A percentile compares a stretch with the other conserved stretches of the same genome.
Conservation (phyloP, 306 rosid genomes). For the Dalbergia cultrata region DNA sequence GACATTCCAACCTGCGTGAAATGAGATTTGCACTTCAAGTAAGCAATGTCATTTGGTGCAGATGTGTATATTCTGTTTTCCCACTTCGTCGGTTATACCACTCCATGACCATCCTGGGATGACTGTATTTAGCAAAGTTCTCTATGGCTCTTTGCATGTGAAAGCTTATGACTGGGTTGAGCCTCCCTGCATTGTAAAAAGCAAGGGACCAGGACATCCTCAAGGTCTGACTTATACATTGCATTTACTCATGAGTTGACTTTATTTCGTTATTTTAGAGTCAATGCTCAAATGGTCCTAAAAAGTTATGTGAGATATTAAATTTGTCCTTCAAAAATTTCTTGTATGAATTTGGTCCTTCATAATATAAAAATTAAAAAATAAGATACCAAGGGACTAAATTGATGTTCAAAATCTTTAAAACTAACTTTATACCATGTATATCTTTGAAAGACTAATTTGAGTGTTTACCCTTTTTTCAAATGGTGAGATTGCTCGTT, state of each 20-base stretch:
- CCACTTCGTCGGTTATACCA: slow-evolving; percentile 88
- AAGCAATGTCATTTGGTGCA: slow-evolving; percentile 52
- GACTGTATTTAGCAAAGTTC: slow-evolving; percentile 95
- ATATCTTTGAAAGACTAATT: background rate
- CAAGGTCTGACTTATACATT: slow-evolving; percentile 58
- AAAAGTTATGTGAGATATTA: background rate
- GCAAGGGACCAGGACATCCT: slow-evolving; percentile 62
- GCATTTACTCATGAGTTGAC: slow-evolving; percentile 30
- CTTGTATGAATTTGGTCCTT: background rate
- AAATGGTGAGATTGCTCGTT: background rate
- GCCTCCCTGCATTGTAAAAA: slow-evolving; percentile 71
- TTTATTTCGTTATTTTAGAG: slow-evolving; percentile 10
- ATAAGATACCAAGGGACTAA: background rate
- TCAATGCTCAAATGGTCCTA: background rate
- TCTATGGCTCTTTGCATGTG: slow-evolving; percentile 93
- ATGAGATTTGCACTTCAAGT: slow-evolving; percentile 30
- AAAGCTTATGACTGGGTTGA: slow-evolving; percentile 99
- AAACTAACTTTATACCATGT: background rate
- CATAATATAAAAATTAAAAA: background rate
- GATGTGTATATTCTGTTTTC: slow-evolving; percentile 95
- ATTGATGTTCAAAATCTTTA: background rate
- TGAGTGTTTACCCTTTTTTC: background rate
- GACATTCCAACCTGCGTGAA: slow-evolving; percentile 22
- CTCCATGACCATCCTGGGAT: slow-evolving; percentile 98
- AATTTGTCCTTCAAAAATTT: background rate